Evolutionary conservation across 768 basidiomycete genomes (phyloP), one percentile per base, ranked within the genome.

Genomic region (Cubamyces sp.): DNA sequence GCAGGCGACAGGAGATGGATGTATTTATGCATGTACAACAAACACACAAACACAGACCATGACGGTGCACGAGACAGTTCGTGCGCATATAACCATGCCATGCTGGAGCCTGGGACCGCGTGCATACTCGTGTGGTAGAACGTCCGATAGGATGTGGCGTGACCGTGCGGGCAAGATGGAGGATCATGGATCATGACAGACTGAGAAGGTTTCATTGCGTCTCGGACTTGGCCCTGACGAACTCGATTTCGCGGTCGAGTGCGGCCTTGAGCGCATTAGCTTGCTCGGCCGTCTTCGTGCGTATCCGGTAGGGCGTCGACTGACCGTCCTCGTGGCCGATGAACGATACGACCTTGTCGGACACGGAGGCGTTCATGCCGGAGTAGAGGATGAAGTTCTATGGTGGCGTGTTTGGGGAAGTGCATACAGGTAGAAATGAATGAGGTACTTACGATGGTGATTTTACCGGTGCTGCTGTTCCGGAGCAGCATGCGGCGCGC

Each of bases 341-440:
- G 67, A 92, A 89, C 9, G 84, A 80, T 12, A 92, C 68, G 0
- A 77, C 67, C 63, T 84, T 86, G 68, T 83, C 85, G 28, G 76
- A 71, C 53, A 81, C 74, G 1, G 81, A 79, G 14, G 83, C 81
- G 53, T 81, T 85, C 63, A 92, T 74, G 15, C 81, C 82, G 0
- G 77, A 67, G 68, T 90, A 85, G 40, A 92, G 71, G 57, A 80
- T 82, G 78, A 92, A 92, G 72, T 93, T 93, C 91, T 93, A 70
- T n/a, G 26, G 18, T n/a, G 46, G 25, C 39, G 45, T 28, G 26
- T 30, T 21, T 26, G 11, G 21, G 2, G 41, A 42, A n/a, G 21
- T n/a, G 16, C 18, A 6, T 16, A 16, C 46, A 19, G 52, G 21
- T 21, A 37, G 15, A n/a, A 6, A 9, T 9, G 18, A 18, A 37